Base-by-base conservation (phyloP, 2,329 filamentous ascomycete genomes). In the Monilinia aucupariae region DNA sequence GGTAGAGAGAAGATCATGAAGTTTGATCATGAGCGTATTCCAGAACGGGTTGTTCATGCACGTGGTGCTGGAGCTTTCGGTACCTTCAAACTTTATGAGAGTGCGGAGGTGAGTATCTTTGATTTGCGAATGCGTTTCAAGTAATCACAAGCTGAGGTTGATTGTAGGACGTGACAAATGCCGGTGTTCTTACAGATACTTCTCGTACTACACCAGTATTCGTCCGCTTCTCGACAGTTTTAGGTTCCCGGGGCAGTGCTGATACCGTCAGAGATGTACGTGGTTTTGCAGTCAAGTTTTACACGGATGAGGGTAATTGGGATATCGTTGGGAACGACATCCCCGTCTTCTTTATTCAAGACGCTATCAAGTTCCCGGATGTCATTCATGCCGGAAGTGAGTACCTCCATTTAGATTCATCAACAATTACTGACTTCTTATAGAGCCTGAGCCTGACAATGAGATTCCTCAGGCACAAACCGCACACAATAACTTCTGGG, bases 231-330 rank as follows among this genome's bases (percentile, higher is more conserved):
- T 93, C 89, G 0, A 93, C 90, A 0, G 90, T 91, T 0, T 80
- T 90, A 2, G 89, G 88, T 8, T 90, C 85, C 71, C 82, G 86
- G 41, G 90, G 90, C 15, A 90, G 86, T 59, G 88, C 89, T 7
- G 90, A 94, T 72, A 92, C 89, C 0, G 90, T 92, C 1, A 84
- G 90, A n/a, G 90, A 94, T 78, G 88, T 92, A 2, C 84, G 89
- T 45, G 90, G 90, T 1, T 94, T 93, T 67, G 89, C 90, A 0
- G 76, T 90, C 66, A 91, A 90, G 74, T 85, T 90, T 70, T 92
- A 92, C 72, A 92, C 89, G 0, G 77, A 88, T 0, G 89, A 92
- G 70, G 89, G 89, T 4, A 91, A 90, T 68, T 90, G 86, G 85
- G 88, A 91, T 66, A 78, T 89, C 37, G 85, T 89, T 2, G 87